Evolutionary conservation across 768 basidiomycete species (phyloP).

Genomic region (Hydnomerulius pinastri): DNA sequence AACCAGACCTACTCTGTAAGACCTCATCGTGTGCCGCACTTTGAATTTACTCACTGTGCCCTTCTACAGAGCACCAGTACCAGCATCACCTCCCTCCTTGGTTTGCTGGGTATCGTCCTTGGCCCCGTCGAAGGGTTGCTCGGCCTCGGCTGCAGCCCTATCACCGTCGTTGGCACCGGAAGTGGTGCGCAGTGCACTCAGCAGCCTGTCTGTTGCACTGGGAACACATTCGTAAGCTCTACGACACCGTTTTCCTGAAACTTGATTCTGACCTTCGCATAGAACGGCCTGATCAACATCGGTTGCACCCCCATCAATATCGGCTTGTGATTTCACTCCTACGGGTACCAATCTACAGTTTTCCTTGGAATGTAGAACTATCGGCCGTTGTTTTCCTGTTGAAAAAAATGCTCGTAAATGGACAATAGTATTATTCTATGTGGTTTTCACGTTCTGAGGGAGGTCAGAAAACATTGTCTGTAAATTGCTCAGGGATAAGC

Average conservation of each 20-base stretch:
- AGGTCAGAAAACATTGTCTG: too few species aligned
- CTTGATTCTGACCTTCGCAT: not conserved
- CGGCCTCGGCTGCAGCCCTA: slow-evolving; percentile 40
- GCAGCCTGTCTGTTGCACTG: slow-evolving; percentile 48
- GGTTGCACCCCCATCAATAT: slow-evolving; percentile 6
- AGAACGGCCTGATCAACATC: slow-evolving; percentile 4
- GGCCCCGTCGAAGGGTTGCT: slow-evolving; percentile 7
- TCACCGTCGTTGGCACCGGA: slow-evolving; percentile 34
- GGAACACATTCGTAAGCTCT: slow-evolving; percentile 47
- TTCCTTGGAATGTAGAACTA: too few species aligned
- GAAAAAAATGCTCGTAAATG: too few species aligned
- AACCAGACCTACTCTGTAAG: not conserved
- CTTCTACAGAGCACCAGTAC: not conserved
- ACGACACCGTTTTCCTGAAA: slow-evolving; percentile 36
- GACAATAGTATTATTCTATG: too few species aligned
- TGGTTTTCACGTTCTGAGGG: too few species aligned
- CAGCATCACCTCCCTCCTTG: not conserved
- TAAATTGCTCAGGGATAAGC: too few species aligned
- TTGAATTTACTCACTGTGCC: not conserved
- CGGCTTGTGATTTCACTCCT: too few species aligned
- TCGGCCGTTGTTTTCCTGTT: too few species aligned
- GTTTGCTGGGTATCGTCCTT: not conserved
- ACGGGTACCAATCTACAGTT: too few species aligned
- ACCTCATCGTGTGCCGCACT: too few species aligned
- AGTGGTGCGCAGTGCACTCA: slow-evolving; percentile 22